Evolutionary conservation across 768 basidiomycete genomes (phyloP), one percentile per base, ranked within the genome.

Genomic region (Leccinellum rugosiceps): DNA sequence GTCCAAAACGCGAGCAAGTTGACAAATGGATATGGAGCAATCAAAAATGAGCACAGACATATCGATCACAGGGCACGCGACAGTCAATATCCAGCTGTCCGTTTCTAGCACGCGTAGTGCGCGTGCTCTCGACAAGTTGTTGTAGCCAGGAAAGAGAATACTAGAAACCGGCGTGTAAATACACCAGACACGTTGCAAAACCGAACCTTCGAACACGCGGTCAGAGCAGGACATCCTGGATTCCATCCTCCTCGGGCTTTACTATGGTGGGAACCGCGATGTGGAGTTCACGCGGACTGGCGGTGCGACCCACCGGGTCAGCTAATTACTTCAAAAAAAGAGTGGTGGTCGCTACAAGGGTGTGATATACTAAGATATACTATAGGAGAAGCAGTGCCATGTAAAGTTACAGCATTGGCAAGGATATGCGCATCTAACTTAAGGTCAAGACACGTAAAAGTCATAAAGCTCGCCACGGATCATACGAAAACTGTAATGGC

Each of bases 401-500:
- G 43, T 53, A 52, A 43, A 17, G 48, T 45, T 38, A 63, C 53
- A 54, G 25, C 25, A 30, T 53, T 41, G 15, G 13, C 11, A 38
- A 21, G 55, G 48, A 54, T 53, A 57, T 60, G 28, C 25, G 35
- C 23, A 50, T 53, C 55, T 51, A 41, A 45, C n/a, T n/a, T n/a
- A n/a, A 38, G 19, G 50, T 10, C 11, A 32, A 26, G 43, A 57
- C 57, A 62, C 58, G 66, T 59, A 62, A 68, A 55, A n/a, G 26
- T 55, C 57, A 60, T 28, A 43, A 54, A 34, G 34, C 60, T 53
- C 47, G 58, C 51, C 48, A 46, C 15, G 17, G 46, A 34, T 77
- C 66, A 79, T 31, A 76, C 75, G 51, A 73, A 79, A 49, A 80
- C 61, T 21, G 71, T 65, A 53, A 79, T 68, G 11, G 72, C 73